A percentile compares a stretch with the other conserved stretches of the same genome.
phyloP scores from a whole-genome alignment of 495 filamentous ascomycete species.

The Penicillium ucsense region DNA sequence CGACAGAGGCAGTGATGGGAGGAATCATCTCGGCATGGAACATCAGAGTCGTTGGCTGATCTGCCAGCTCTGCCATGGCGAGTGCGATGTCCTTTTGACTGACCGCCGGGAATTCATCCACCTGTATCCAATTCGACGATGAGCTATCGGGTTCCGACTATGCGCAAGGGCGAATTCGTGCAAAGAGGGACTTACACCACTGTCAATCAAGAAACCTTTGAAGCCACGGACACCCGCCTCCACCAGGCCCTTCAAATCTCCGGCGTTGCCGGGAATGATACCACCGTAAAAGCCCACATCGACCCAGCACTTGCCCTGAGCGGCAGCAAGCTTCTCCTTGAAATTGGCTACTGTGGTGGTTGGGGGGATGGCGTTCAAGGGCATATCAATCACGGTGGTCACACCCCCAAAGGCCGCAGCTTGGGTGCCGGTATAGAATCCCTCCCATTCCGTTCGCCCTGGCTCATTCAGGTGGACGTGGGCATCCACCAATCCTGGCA shows the following conservation, averaged over 20 bases:
- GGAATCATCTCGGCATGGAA: conserved; percentile 99
- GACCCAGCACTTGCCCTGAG: conserved; percentile 89
- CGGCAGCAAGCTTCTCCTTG: conserved; percentile 76
- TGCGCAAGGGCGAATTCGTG: no score
- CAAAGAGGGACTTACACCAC: conserved; percentile 56
- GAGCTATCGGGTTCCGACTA: no score
- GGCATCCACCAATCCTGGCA: conserved; percentile 91
- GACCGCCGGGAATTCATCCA: conserved; percentile 92
- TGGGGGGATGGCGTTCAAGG: conserved; percentile 91
- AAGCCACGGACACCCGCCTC: conserved; percentile 84
- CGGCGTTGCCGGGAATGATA: conserved; percentile 80
- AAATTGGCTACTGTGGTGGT: conserved; percentile 82
- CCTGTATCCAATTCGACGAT: conserved; percentile 33
- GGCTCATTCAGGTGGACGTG: conserved; percentile 98
- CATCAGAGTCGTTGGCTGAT: conserved; percentile 81
- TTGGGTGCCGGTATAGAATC: conserved; percentile 86
- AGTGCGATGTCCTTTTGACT: conserved; percentile 65
- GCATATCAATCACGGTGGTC: conserved; percentile 98
- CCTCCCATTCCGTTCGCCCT: conserved; percentile 96
- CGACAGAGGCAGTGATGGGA: conserved; percentile 70
- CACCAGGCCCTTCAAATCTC: conserved; percentile 71
- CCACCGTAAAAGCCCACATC: conserved; percentile 98
- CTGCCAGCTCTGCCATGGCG: conserved; percentile 69
- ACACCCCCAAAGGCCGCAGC: conserved; percentile 94
- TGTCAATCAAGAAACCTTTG: conserved; percentile 97